A percentile compares a stretch with the other conserved stretches of the same genome.
Conservation (phyloP, 371 early-diverging fungal species). For the Rhizopus sp. region DNA sequence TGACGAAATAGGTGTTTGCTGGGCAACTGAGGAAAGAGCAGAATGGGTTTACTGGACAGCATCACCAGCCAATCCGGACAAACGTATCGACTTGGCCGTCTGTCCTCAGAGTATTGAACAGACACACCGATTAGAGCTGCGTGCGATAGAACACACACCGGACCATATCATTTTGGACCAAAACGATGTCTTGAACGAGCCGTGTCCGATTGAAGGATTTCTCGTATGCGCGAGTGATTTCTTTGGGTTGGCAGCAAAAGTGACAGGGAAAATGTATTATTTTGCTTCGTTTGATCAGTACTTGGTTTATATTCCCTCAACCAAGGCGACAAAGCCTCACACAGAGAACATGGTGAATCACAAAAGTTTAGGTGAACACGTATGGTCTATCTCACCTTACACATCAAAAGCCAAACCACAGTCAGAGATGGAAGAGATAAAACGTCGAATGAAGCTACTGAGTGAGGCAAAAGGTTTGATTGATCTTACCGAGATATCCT, state of each 20-base stretch:
- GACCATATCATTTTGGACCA: conserved; percentile 31
- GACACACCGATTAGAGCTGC: conserved; percentile 60
- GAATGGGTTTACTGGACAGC: conserved; percentile 61
- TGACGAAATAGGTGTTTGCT: conserved; percentile 52
- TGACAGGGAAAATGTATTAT: conserved; percentile 35
- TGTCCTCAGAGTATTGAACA: conserved; percentile 54
- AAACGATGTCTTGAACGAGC: conserved; percentile 43
- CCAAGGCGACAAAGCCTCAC: conserved; percentile 30
- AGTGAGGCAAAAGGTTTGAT: conserved; percentile 49
- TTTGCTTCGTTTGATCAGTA: conserved; percentile 58
- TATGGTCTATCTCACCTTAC: conserved; percentile 21
- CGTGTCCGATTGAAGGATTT: conserved; percentile 59
- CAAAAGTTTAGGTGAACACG: conserved; percentile 6
- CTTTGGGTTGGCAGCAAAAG: conserved; percentile 37
- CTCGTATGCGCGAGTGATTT: conserved; percentile 45
- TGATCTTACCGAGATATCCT: conserved; percentile 53
- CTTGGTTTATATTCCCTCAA: conserved; percentile 41
- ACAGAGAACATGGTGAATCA: conserved; percentile 8
- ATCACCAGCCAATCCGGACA: conserved; percentile 7
- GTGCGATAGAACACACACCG: conserved; percentile 56
- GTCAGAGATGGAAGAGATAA: conserved; percentile 24
- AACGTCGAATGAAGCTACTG: conserved; percentile 50
- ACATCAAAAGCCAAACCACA: conserved; percentile 1
- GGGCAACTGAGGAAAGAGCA: conserved; percentile 57
- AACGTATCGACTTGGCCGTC: conserved; percentile 28